Evolutionary conservation across 2,329 filamentous ascomycete species (phyloP).

Genomic region (Rugonectria rugulosa): DNA sequence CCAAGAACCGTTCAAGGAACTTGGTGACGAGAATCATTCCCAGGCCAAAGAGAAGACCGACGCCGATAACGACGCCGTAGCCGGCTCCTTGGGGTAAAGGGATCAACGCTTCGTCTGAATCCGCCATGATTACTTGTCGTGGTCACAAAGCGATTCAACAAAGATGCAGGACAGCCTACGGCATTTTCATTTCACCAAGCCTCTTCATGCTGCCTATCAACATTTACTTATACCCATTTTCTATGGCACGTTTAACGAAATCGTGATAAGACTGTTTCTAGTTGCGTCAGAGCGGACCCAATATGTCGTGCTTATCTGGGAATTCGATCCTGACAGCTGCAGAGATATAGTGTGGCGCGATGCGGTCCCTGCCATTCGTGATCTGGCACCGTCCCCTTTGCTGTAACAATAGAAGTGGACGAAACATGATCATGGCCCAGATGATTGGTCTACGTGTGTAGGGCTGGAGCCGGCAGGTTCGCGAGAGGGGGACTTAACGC

Average conservation of each 20-base stretch:
- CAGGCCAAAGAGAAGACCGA: conserved; percentile 17
- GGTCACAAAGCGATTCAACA: too few relatives aligned
- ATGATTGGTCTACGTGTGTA: background rate
- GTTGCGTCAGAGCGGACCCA: conserved; percentile 10
- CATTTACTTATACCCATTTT: background rate
- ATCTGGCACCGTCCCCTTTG: background rate
- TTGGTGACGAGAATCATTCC: conserved; percentile 21
- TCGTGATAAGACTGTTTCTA: background rate
- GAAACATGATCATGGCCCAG: background rate
- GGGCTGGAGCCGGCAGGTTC: background rate
- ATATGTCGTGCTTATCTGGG: conserved; percentile 10
- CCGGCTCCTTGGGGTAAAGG: conserved; percentile 15
- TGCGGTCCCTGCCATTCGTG: background rate
- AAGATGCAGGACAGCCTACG: too few relatives aligned
- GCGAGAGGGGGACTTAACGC: background rate
- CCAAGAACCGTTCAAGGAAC: conserved; percentile 8
- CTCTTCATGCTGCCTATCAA: background rate
- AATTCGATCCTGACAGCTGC: background rate
- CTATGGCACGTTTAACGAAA: background rate
- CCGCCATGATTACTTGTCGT: background rate
- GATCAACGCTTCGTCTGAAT: conserved; percentile 9
- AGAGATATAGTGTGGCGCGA: background rate
- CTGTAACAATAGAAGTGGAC: background rate
- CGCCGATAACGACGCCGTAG: conserved; percentile 21
- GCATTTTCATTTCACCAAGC: too few relatives aligned